Evolutionary conservation across 352 stramenopile genomes (phyloP), one percentile per base, ranked within the genome.

Genomic region (Phytopythium sindhum): DNA sequence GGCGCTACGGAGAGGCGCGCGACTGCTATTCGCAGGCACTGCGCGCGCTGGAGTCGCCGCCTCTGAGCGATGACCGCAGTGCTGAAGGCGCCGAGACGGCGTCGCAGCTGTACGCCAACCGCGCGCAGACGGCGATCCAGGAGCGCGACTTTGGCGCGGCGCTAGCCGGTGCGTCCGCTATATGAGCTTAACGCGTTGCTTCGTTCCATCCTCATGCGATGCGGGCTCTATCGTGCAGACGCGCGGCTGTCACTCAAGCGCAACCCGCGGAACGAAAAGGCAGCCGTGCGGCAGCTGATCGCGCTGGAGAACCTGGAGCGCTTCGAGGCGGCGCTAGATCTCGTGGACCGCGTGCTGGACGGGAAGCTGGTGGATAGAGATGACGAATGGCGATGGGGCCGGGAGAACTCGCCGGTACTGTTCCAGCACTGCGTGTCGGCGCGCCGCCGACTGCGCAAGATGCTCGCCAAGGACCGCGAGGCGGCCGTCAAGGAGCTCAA

Each of bases 301-400:
- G 74, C 82, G 24, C 51, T 89, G 10, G 80, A 93, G 61, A 93
- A 93, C 64, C 66, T 93, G n/a, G 84, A 93, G 68, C 75, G 80
- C 9, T 93, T 93, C 58, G 82, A 91, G 28, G 70, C 69, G 4
- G 84, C 84, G 24, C 66, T 90, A 1, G 60, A 73, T 17, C 52
- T 81, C 37, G 82, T 81, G 21, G 57, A 89, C 14, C 56, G 44
- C 23, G 56, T 91, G 12, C 75, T 91, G 23, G 73, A 88, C 26
- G 61, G 56, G 0, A 24, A 54, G 11, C 65, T 60, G 1, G 57
- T 62, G 19, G 33, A 28, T 4, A 12, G 21, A 19, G 53, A 48
- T n/a, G 21, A 26, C 0, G 33, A 60, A 15, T 51, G 55, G 5
- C 37, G 39, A 0, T 61, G 55, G 55, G 52, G 44, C 12, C 61